Percentiles rank a stretch among this genome's conserved stretches.
These are phyloP conservation scores for Sporisorium scitamineum DNA, from an alignment of 1,284 basidiomycete genomes.

Conservation along the genomic window DNA sequence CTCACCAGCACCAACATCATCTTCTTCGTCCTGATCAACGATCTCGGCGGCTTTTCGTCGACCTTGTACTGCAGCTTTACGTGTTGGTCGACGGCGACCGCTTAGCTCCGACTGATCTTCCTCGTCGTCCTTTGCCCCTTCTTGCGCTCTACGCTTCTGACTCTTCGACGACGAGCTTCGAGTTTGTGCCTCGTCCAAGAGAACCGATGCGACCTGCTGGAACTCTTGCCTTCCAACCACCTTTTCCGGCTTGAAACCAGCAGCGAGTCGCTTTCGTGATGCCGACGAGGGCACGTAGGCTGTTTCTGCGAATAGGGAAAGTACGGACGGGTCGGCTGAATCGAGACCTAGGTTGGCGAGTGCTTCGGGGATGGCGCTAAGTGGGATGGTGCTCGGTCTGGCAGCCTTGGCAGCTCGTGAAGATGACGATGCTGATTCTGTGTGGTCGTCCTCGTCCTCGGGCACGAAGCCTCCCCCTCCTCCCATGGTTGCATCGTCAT, in stretches of 20 bases:
- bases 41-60: conserved; percentile 27
- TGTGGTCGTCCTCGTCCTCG: conserved; percentile 17
- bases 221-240: conserved; percentile 54
- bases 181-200: conserved; percentile 27
- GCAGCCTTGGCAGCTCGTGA: not conserved
- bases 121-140: conserved; percentile 7
- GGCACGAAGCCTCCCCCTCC: conserved; percentile 19
- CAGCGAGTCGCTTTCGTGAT: conserved; percentile 15
- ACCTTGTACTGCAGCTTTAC: conserved; percentile 32
- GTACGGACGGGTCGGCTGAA: conserved; percentile 37
- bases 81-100: conserved; percentile 22
- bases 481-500: conserved; percentile 3
- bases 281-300: conserved; percentile 35
- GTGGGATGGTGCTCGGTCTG: conserved; percentile 38
- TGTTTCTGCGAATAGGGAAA: conserved; percentile 46
- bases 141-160: not conserved
- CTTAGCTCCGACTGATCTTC: not conserved
- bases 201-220: conserved; percentile 42
- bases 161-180: not conserved
- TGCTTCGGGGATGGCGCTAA: conserved; percentile 50
- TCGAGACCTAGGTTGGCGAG: conserved; percentile 50
- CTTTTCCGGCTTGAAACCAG: conserved; percentile 34
- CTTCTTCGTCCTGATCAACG: conserved; percentile 14
- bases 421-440: conserved; percentile 2
- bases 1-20: not conserved